Percentiles rank a stretch among this genome's conserved stretches.
Evolutionary conservation across 257 asterid species (phyloP).

Genomic region (Ilex asprella): DNA sequence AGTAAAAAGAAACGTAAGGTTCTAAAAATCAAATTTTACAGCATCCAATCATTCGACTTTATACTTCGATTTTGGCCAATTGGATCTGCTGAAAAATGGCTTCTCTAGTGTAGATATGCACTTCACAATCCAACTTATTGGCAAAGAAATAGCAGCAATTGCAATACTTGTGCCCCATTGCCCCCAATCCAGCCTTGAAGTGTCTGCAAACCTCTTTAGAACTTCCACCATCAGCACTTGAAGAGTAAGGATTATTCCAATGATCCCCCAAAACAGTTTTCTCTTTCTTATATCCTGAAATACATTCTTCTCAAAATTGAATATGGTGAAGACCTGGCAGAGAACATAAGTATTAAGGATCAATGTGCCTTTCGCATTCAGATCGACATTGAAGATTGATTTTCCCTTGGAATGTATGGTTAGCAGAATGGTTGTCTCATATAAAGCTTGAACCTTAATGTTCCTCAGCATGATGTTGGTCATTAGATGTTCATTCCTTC

Average conservation of each 20-base stretch:
- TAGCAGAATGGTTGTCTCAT: slow-evolving; percentile 43
- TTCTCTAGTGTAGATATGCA: slow-evolving; percentile 30
- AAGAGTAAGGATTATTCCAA: slow-evolving; percentile 28
- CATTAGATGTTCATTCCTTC: slow-evolving; percentile 41
- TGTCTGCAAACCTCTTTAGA: slow-evolving; percentile 41
- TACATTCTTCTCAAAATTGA: slow-evolving; percentile 43
- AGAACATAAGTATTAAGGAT: slow-evolving; percentile 60
- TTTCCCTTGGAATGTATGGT: slow-evolving; percentile 46
- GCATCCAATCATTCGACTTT: no score
- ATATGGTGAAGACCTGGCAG: slow-evolving; percentile 51
- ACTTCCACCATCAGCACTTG: slow-evolving; percentile 54
- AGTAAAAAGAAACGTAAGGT: no score
- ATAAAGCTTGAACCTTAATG: slow-evolving; percentile 45
- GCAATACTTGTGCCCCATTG: slow-evolving; percentile 49
- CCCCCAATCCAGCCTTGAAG: slow-evolving; percentile 33
- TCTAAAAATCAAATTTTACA: no score
- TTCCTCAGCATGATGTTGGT: slow-evolving; percentile 66
- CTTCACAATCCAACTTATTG: slow-evolving; percentile 45
- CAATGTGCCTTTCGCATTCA: slow-evolving; percentile 39
- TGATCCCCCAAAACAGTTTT: slow-evolving; percentile 42
- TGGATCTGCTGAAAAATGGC: neutral
- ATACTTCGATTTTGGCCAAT: no score
- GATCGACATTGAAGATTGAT: slow-evolving; percentile 22
- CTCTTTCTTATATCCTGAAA: slow-evolving; percentile 36
- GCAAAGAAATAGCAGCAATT: slow-evolving; percentile 38